Evolutionary conservation across 345 rosid species (phyloP).

Genomic region (Aquilaria malaccensis): DNA sequence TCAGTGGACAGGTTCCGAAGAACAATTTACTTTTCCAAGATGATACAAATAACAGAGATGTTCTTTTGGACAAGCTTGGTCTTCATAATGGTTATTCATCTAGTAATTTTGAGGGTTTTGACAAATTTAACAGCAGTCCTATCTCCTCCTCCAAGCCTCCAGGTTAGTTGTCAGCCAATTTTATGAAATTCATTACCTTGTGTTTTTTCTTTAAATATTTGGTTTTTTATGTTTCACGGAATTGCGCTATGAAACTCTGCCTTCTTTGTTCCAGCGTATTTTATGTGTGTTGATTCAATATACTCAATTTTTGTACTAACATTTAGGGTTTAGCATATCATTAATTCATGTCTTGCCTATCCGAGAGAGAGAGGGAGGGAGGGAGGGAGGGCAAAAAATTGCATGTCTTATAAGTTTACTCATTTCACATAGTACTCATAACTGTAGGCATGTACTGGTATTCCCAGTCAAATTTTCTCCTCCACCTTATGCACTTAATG

Average conservation of each 20-base stretch:
- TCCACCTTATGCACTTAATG: no score
- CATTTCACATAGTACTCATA: no score
- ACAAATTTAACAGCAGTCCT: constrained; percentile 25
- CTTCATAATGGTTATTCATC: constrained; percentile 41
- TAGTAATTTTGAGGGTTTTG: constrained; percentile 40
- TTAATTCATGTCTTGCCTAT: no score
- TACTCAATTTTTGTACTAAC: background rate
- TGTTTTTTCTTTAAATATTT: background rate
- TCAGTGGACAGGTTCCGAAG: constrained; percentile 31
- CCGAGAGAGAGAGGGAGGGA: no score
- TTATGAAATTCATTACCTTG: constrained; percentile 11
- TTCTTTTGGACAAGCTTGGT: constrained; percentile 35
- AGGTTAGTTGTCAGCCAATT: constrained; percentile 33
- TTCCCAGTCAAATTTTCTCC: no score
- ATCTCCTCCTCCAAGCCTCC: constrained; percentile 44
- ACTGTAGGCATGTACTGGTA: no score
- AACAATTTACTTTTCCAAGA: constrained; percentile 31
- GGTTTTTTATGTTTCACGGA: background rate
- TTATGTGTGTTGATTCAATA: background rate
- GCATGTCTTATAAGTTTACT: no score
- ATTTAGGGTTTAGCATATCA: no score
- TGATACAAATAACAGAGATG: constrained; percentile 33
- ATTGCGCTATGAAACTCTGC: background rate
- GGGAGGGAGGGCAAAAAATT: no score
- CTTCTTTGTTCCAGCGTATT: background rate